A percentile compares a stretch with the other conserved stretches of the same genome.
These are phyloP conservation scores for Tetrahymena elliotti DNA, from an alignment of 73 alveolate species.

Conservation along the genomic window DNA sequence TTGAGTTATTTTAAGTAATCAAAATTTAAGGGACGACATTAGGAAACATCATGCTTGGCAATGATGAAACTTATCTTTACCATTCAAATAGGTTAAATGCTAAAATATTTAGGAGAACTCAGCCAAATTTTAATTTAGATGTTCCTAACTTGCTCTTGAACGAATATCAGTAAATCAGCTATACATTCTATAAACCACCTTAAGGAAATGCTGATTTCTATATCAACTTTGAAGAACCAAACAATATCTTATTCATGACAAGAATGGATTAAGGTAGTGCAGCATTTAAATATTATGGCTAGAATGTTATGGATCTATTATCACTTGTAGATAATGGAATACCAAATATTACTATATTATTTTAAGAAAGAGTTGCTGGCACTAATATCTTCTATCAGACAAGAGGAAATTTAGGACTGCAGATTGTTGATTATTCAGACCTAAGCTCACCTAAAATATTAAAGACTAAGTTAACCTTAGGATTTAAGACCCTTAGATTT, in stretches of 20 bases:
- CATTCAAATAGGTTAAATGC: neutral
- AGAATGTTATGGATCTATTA: neutral
- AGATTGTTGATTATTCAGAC: neutral
- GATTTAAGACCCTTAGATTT: no score
- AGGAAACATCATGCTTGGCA: neutral
- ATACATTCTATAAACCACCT: neutral
- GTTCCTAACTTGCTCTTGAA: neutral
- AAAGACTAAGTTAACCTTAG: neutral
- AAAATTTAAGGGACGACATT: neutral
- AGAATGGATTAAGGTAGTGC: neutral
- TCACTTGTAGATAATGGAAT: neutral
- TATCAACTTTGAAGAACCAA: neutral
- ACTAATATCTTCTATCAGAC: neutral
- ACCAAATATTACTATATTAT: neutral
- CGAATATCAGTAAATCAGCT: neutral
- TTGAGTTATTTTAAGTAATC: neutral
- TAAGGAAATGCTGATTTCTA: neutral
- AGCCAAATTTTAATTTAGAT: neutral
- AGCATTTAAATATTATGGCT: neutral
- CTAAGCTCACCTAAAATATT: neutral
- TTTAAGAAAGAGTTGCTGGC: neutral
- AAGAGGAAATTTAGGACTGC: neutral
- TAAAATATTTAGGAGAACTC: neutral
- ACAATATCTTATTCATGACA: neutral
- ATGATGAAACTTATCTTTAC: neutral